Evolutionary conservation across 495 filamentous ascomycete species (phyloP), one percentile per base, ranked within the genome.

Genomic region (Hypoxylon perforatum): DNA sequence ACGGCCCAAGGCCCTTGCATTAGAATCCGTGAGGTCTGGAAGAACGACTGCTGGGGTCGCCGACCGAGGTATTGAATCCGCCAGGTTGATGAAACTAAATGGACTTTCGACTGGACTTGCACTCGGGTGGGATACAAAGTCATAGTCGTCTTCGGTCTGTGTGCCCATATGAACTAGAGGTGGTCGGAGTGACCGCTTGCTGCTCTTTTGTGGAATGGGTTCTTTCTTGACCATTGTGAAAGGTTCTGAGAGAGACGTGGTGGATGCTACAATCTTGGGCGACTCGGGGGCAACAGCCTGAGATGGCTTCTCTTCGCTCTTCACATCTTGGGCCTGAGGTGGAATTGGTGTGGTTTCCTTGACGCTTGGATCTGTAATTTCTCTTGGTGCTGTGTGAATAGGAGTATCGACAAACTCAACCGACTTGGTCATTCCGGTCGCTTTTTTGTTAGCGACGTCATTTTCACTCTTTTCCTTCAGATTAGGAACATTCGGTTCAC

Each of bases 41-140:
- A 80, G 70, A 67, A 78, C 69, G 39, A 82, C 55, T 68, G 76
- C 75, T 58, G 80, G 79, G 28, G 80, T 81, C 59, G 67, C 69
- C 38, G 78, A 74, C 35, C 79, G 78, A 59, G 77, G 78, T 53
- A 77, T 75, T 61, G 72, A 30, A 57, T 69, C 57, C 67, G 70
- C 12, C 30, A 66, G 18, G 41, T 53, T 64, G 51, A 51, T 35
- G 23, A 41, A 41, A 10, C 45, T 48, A 19, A 14, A 63, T 49
- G 50, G 46, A 17, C 14, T 61, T 47, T 41, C 52, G 18, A 14
- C 61, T 42, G 50, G 46, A 17, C 14, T 61, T 51, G 44, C 11
- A 56, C 57, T 46, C 9, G 25, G 46, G 38, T 28, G 50, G 46
- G 61, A 33, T 41, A n/a, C 35, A 23, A 59, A 42, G 15, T 61